Percentiles rank a stretch among this genome's conserved stretches.
Conservation (phyloP, 1,284 basidiomycete species). For the Omphalotus olearius region DNA sequence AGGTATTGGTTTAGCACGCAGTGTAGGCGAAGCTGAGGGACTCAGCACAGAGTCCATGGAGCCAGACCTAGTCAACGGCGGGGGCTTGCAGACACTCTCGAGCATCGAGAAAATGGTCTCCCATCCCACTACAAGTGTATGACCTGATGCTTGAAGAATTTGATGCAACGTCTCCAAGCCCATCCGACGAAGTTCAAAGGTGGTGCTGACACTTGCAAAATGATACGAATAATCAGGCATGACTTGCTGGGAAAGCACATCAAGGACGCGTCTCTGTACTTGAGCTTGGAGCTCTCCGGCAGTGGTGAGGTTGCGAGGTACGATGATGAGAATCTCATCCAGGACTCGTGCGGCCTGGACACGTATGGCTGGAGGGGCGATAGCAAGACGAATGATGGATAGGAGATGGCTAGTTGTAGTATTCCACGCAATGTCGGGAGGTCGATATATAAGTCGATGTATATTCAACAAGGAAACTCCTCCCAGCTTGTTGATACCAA, state of each 20-base stretch:
- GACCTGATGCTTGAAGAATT: constrained; percentile 87
- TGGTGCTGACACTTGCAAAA: constrained; percentile 42
- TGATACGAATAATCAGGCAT: constrained; percentile 41
- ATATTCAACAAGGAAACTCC: constrained; percentile 81
- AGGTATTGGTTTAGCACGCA: constrained; percentile 40
- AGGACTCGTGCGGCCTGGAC: constrained; percentile 85
- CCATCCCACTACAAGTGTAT: constrained; percentile 91
- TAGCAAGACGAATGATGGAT: constrained; percentile 61
- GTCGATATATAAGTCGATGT: constrained; percentile 75
- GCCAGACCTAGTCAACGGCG: constrained; percentile 31
- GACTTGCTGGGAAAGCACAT: constrained; percentile 80
- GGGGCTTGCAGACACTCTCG: constrained; percentile 71
- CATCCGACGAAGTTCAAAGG: constrained; percentile 78
- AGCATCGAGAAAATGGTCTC: constrained; percentile 90
- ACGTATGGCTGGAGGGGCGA: constrained; percentile 76
- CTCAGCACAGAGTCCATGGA: constrained; percentile 38
- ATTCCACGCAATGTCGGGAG: constrained; percentile 84
- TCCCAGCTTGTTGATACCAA: constrained; percentile 84
- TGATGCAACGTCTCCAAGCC: constrained; percentile 87
- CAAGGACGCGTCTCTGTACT: constrained; percentile 80
- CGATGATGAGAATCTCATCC: constrained; percentile 73
- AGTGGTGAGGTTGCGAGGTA: constrained; percentile 63
- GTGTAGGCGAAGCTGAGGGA: constrained; percentile 33
- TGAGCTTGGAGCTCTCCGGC: constrained; percentile 60
- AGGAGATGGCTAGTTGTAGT: constrained; percentile 78